Conservation (phyloP, 1,284 basidiomycete genomes). For the Cryptococcus floricola region DNA sequence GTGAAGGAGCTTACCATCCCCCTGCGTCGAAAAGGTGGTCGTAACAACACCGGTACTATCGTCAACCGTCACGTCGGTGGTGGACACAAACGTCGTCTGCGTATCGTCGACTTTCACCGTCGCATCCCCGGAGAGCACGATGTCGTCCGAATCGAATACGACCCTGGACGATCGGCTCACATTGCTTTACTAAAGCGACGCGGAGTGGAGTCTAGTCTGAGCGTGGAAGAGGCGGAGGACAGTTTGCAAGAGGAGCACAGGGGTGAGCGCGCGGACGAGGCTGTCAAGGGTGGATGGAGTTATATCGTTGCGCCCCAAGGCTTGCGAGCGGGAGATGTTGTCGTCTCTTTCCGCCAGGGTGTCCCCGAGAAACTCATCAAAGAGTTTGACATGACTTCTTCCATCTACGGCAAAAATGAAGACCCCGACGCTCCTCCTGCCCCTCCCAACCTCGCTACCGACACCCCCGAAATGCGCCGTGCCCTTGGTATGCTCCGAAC, state of each 20-base stretch:
- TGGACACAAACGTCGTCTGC: slow-evolving; percentile 81
- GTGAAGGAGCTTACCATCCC: slow-evolving; percentile 78
- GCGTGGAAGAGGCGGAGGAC: slow-evolving; percentile 28
- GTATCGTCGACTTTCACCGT: slow-evolving; percentile 83
- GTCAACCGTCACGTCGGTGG: slow-evolving; percentile 88
- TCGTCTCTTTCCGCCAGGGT: slow-evolving; percentile 80
- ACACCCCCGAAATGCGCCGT: slow-evolving; percentile 28
- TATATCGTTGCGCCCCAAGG: slow-evolving; percentile 93
- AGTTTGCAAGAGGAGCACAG: slow-evolving; percentile 12
- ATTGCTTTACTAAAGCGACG: slow-evolving; percentile 69
- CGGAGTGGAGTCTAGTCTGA: slow-evolving; percentile 36
- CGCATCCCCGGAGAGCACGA: slow-evolving; percentile 72
- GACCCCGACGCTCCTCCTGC: not conserved
- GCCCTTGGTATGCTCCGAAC: slow-evolving; percentile 83
- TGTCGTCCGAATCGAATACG: slow-evolving; percentile 92
- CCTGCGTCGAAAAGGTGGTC: slow-evolving; percentile 77
- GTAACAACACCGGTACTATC: slow-evolving; percentile 76
- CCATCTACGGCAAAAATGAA: slow-evolving; percentile 34
- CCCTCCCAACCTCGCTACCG: slow-evolving; percentile 9
- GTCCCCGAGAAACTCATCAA: slow-evolving; percentile 72
- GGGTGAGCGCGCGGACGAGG: slow-evolving; percentile 19
- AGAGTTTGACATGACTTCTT: slow-evolving; percentile 52
- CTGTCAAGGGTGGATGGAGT: slow-evolving; percentile 53
- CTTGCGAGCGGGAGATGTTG: slow-evolving; percentile 78
- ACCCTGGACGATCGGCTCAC: slow-evolving; percentile 89